Conservation (phyloP, 2,329 filamentous ascomycete genomes). For the Podosphaera xanthii region DNA sequence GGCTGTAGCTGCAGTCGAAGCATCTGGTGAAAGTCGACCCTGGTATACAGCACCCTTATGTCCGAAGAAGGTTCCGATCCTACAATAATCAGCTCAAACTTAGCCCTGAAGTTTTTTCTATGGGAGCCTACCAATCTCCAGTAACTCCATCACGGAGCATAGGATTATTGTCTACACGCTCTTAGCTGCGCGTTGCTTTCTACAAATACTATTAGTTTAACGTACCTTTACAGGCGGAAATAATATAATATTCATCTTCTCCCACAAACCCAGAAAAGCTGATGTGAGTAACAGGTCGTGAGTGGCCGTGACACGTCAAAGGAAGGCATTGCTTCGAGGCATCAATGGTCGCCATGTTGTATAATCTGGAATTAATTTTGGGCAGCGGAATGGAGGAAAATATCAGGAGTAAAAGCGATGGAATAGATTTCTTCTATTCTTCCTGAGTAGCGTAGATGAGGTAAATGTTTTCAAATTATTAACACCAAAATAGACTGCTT, state of each 20-base stretch:
- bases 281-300: constrained; percentile 49
- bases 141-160: constrained; percentile 95
- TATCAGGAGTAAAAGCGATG: too few relatives aligned
- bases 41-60: constrained; percentile 98
- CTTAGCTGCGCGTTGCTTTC: constrained; percentile 3
- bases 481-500: too few relatives aligned
- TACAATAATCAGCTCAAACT: constrained; percentile 14
- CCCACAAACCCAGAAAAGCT: constrained; percentile 41
- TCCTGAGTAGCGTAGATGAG: too few relatives aligned
- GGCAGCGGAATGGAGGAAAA: too few relatives aligned
- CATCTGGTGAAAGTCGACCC: constrained; percentile 71
- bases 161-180: constrained; percentile 63
- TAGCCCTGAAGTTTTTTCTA: not conserved
- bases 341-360: constrained; percentile 13
- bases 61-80: constrained; percentile 92
- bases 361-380: too few relatives aligned
- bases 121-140: constrained; percentile 52
- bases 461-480: too few relatives aligned
- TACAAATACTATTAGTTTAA: not conserved
- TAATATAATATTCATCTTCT: constrained; percentile 48
- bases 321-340: constrained; percentile 26
- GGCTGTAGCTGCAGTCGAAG: constrained; percentile 70
- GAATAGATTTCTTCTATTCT: too few relatives aligned
- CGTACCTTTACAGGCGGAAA: constrained; percentile 47
- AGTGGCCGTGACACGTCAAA: constrained; percentile 55